A percentile compares a stretch with the other conserved stretches of the same genome.
Evolutionary conservation across 495 filamentous ascomycete species (phyloP).

Genomic region (Jackrogersella multiformis): DNA sequence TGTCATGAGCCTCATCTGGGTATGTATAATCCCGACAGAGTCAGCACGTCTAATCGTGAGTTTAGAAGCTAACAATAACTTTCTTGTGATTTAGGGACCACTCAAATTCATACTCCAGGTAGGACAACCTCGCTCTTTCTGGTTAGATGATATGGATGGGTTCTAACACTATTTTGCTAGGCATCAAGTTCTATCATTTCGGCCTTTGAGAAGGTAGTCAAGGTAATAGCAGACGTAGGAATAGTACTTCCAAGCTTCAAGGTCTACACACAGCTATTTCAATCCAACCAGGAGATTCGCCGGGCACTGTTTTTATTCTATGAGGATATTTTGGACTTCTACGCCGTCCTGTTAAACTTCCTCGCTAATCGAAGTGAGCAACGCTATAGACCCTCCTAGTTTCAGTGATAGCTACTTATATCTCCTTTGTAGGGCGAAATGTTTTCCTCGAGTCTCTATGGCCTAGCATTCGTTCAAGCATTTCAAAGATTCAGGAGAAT

Average conservation of each 20-base stretch:
- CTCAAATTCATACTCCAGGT: conserved; percentile 34
- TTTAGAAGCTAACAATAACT: background rate
- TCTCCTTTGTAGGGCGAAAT: conserved; percentile 11
- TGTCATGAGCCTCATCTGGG: conserved; percentile 28
- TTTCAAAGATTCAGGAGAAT: conserved; percentile 22
- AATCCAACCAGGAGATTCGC: conserved; percentile 16
- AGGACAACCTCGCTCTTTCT: background rate
- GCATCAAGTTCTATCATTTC: conserved; percentile 16
- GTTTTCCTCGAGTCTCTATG: conserved; percentile 24
- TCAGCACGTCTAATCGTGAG: background rate
- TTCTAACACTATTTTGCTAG: background rate
- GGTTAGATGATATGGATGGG: background rate
- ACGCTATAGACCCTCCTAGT: too few relatives aligned
- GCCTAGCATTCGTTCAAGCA: conserved; percentile 29
- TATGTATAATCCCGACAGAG: background rate
- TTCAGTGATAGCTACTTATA: too few relatives aligned
- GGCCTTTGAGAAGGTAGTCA: conserved; percentile 27
- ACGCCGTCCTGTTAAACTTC: conserved; percentile 24
- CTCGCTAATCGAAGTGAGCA: conserved; percentile 21
- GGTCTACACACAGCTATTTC: conserved; percentile 21
- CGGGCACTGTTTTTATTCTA: conserved; percentile 28
- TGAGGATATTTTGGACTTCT: conserved; percentile 28
- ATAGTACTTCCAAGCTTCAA: conserved; percentile 30
- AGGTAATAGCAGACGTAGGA: conserved; percentile 24
- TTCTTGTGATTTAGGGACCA: conserved; percentile 4